Evolutionary conservation across 192 early-diverging fungal species (phyloP).

Genomic region (Gorgonomyces haynaldii): DNA sequence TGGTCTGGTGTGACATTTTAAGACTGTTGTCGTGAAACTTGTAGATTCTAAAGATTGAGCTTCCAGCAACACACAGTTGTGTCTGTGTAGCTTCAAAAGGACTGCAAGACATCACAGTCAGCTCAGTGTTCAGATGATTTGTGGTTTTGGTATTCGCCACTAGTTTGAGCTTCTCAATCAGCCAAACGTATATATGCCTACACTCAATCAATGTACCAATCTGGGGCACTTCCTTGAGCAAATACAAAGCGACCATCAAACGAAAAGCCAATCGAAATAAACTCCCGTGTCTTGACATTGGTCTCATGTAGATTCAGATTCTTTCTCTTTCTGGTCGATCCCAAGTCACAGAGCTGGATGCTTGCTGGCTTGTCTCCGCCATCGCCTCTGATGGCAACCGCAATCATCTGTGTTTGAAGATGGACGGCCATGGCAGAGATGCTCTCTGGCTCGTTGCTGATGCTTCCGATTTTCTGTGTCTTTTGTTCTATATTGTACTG

Average conservation of each 20-base stretch:
- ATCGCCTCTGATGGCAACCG: too few relatives aligned
- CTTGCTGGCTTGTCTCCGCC: conserved; percentile 2
- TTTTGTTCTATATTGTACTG: conserved; percentile 43
- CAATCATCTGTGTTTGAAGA: conserved; percentile 5
- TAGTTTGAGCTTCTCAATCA: conserved; percentile 39
- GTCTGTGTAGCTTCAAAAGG: conserved; percentile 28
- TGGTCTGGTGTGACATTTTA: conserved; percentile 32
- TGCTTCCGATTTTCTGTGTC: conserved; percentile 32
- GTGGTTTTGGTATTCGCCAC: conserved; percentile 22
- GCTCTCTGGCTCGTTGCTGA: conserved; percentile 27
- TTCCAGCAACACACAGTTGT: conserved; percentile 38
- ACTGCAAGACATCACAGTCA: conserved; percentile 35
- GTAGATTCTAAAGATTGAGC: conserved; percentile 28
- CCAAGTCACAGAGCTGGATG: background rate
- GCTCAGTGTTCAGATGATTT: conserved; percentile 19
- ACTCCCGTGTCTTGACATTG: conserved; percentile 20
- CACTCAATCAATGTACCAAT: conserved; percentile 1
- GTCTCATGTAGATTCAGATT: conserved; percentile 5
- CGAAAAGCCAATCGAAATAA: conserved; percentile 32
- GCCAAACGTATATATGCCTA: conserved; percentile 39
- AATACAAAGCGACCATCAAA: conserved; percentile 29
- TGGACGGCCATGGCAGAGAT: conserved; percentile 30
- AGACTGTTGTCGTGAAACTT: conserved; percentile 30
- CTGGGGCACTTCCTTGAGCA: conserved; percentile 26
- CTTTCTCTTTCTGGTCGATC: conserved; percentile 15